Conservation (phyloP, 345 rosid genomes). For the Capsella bursapastoris region DNA sequence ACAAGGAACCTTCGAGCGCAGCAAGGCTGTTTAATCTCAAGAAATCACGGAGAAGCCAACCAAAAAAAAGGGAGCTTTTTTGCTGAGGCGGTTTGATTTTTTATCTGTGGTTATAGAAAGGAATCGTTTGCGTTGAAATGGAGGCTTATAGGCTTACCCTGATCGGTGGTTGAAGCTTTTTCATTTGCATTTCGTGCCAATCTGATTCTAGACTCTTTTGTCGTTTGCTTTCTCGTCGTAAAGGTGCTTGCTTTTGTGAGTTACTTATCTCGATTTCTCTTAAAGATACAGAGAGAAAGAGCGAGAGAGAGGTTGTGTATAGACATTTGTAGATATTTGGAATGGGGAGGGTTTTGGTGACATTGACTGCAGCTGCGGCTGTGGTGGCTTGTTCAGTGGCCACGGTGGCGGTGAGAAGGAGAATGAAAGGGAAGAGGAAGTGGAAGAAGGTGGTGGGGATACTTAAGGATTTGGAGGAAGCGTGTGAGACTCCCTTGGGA, state of each 20-base stretch:
- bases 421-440: slow-evolving; percentile 66
- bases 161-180: slow-evolving; percentile 24
- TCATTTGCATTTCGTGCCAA: slow-evolving; percentile 12
- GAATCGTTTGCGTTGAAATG: slow-evolving; percentile 6
- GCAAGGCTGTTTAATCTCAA: neutral
- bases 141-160: neutral
- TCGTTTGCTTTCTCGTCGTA: neutral
- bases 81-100: slow-evolving; percentile 1
- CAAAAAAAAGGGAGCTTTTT: neutral
- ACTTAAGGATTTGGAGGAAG: slow-evolving; percentile 73
- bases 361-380: slow-evolving; percentile 66
- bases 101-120: neutral
- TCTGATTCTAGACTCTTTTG: neutral
- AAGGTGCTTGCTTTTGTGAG: neutral
- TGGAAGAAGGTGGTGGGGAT: slow-evolving; percentile 74
- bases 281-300: neutral
- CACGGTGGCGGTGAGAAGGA: slow-evolving; percentile 68
- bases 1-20: neutral
- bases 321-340: neutral
- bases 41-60: slow-evolving; percentile 7
- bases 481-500: slow-evolving; percentile 71
- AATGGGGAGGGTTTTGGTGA: slow-evolving; percentile 33
- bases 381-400: slow-evolving; percentile 79
- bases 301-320: slow-evolving; percentile 18
- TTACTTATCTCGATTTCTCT: neutral